Percentiles rank a stretch among this genome's conserved stretches.
Conservation (phyloP, 176 grass and related monocot genomes). For the Carex cristatella region DNA sequence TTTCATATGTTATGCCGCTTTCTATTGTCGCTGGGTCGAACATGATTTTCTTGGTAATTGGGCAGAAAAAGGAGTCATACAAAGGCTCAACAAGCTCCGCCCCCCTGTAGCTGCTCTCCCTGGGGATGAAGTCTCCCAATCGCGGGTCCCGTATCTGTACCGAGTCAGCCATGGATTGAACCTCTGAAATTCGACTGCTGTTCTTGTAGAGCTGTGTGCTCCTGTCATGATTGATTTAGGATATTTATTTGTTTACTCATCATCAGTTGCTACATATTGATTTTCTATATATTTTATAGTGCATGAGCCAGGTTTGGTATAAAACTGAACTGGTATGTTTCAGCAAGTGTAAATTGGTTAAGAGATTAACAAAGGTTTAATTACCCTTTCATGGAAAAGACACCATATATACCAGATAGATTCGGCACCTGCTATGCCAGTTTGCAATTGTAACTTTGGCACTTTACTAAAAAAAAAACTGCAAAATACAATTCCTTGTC, state of each 20-base stretch:
- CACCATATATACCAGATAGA: conserved; percentile 6
- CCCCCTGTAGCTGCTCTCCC: conserved; percentile 40
- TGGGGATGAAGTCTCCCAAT: conserved; percentile 42
- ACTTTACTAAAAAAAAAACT: conserved; percentile 3
- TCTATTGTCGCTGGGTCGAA: conserved; percentile 72
- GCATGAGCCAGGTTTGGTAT: neutral
- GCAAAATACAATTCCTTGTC: conserved; percentile 1
- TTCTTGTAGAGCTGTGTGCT: conserved; percentile 18
- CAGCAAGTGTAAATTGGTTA: neutral
- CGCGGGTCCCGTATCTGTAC: conserved; percentile 39
- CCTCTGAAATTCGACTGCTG: conserved; percentile 31
- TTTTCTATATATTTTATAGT: neutral
- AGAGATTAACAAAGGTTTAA: neutral
- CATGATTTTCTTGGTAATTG: conserved; percentile 84
- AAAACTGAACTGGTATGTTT: neutral
- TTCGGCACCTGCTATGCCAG: conserved; percentile 10
- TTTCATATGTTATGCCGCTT: conserved; percentile 80
- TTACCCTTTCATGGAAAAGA: neutral
- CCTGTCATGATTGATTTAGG: neutral
- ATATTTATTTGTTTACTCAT: neutral
- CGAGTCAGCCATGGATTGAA: conserved; percentile 59
- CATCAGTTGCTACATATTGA: neutral
- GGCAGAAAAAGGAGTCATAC: conserved; percentile 91
- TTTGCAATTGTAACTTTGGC: neutral
- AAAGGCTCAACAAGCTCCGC: conserved; percentile 70